phyloP scores from a whole-genome alignment of 225 moss, liverwort and hornwort genomes.

The Marchantia polymorpha region DNA sequence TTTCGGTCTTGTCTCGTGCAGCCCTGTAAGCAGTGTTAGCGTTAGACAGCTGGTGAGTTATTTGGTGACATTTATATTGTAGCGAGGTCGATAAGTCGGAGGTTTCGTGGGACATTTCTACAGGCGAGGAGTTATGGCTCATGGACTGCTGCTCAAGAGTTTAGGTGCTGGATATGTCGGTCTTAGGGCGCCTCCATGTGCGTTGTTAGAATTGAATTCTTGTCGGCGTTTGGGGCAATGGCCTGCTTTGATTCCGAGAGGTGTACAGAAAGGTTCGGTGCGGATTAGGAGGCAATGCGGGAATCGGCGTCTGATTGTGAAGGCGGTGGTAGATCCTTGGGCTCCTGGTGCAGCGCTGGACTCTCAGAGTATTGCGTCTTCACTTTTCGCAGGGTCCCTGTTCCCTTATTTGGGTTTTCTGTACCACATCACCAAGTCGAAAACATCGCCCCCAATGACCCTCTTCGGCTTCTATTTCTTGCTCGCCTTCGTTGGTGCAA shows the following conservation, averaged over 20 bases:
- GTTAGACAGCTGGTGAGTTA: too few species aligned
- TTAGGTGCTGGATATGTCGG: neutral
- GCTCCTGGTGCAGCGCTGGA: conserved; percentile 61
- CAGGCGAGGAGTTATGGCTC: neutral
- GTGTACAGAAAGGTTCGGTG: neutral
- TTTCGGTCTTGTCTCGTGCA: too few species aligned
- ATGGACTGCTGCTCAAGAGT: conserved; percentile 6
- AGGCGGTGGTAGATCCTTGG: conserved; percentile 72
- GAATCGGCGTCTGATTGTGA: conserved; percentile 14
- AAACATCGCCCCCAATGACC: conserved; percentile 78
- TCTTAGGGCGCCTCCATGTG: neutral
- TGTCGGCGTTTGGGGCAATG: neutral
- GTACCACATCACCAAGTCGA: conserved; percentile 85
- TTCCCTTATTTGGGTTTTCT: conserved; percentile 93
- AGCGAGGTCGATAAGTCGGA: too few species aligned
- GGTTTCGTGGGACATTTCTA: too few species aligned
- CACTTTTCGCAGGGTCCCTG: conserved; percentile 82
- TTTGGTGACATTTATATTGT: too few species aligned
- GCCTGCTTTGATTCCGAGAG: neutral
- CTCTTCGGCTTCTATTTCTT: conserved; percentile 98
- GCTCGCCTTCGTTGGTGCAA: conserved; percentile 90
- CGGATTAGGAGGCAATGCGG: neutral
- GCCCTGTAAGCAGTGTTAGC: too few species aligned
- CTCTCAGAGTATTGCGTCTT: conserved; percentile 85
- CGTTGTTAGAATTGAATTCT: neutral